Percentiles rank a stretch among this genome's conserved stretches.
Evolutionary conservation across 352 stramenopile genomes (phyloP).

Genomic region (Globisporangium nagaii): DNA sequence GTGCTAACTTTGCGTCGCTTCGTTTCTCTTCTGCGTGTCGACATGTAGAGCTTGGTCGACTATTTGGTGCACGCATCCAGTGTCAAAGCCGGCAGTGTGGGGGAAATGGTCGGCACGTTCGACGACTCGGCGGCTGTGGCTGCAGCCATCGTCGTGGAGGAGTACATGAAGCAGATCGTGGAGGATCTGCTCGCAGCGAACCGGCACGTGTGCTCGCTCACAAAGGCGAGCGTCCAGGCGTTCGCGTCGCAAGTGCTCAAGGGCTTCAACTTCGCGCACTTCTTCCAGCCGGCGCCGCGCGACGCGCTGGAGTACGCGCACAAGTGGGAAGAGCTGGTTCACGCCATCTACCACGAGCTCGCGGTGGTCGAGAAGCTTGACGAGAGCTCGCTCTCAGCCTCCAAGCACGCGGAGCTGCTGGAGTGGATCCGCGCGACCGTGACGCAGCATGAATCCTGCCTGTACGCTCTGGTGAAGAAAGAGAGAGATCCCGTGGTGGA

Average conservation of each 20-base stretch:
- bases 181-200: conserved; percentile 16
- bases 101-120: conserved; percentile 74
- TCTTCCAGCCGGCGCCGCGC: not conserved
- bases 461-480: no score
- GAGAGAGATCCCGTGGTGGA: no score
- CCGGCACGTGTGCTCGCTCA: not conserved
- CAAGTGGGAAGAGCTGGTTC: not conserved
- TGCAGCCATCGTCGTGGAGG: conserved; percentile 65
- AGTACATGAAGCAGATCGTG: conserved; percentile 67
- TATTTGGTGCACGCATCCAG: conserved; percentile 65
- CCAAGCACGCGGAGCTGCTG: not conserved
- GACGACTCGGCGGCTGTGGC: conserved; percentile 71
- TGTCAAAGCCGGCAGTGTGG: conserved; percentile 48
- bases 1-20: not conserved
- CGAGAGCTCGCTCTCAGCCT: not conserved
- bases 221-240: conserved; percentile 25
- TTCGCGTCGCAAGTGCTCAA: conserved; percentile 42
- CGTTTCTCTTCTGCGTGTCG: not conserved
- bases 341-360: conserved; percentile 8
- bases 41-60: conserved; percentile 54
- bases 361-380: not conserved
- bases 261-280: conserved; percentile 49
- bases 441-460: no score
- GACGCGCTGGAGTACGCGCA: not conserved
- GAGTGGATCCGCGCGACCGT: conserved; percentile 14